Base-by-base conservation (phyloP, 352 stramenopile genomes). In the Phytophthora quininea region DNA sequence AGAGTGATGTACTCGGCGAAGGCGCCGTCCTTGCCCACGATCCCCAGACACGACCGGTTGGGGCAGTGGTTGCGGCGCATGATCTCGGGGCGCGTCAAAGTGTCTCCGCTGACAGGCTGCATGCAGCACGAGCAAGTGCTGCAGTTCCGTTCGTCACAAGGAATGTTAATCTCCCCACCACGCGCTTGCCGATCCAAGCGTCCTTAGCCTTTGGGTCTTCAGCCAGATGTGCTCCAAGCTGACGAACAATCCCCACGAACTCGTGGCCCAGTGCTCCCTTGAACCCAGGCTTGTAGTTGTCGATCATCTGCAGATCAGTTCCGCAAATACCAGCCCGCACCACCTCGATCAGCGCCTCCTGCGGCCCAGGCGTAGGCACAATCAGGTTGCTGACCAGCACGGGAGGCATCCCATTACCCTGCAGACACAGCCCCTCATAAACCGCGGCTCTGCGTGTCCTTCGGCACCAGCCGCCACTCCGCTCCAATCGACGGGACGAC, bases 161-260 rank as follows among this genome's bases (percentile, higher is more conserved):
- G 83, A 51, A 97, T 71, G 67, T 98, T 98, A 51, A 98, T 97
- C 72, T 98, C 93, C 15, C 93, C 30, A 96, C 93, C 29, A 97
- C 91, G 32, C 93, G 89, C 64, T 93, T 82, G 15, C 85, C 84
- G 0, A 96, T 55, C 86, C 82, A 87, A 24, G 57, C 57, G 24
- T 15, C 51, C 15, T 64, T 60, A 11, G 49, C 62, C 27, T 64
- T 32, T 30, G 64, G 50, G 14, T 76, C 69, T 11, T 77, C 67
- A 6, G 32, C 30, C 27, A 50, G 69, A 42, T 78, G 54, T 11
- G 51, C 54, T 37, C 82, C 77, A 24, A 97, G 59, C 47, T 86
- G 57, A 24, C 86, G 74, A 2, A 98, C 89, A 46, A 92, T 79
- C 7, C 90, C 92, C 29, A 98, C 90, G 62, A 97, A 97, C 76